Evolutionary conservation across 1,284 basidiomycete species (phyloP), one percentile per base, ranked within the genome.

Genomic region (Porodaedalea pini): DNA sequence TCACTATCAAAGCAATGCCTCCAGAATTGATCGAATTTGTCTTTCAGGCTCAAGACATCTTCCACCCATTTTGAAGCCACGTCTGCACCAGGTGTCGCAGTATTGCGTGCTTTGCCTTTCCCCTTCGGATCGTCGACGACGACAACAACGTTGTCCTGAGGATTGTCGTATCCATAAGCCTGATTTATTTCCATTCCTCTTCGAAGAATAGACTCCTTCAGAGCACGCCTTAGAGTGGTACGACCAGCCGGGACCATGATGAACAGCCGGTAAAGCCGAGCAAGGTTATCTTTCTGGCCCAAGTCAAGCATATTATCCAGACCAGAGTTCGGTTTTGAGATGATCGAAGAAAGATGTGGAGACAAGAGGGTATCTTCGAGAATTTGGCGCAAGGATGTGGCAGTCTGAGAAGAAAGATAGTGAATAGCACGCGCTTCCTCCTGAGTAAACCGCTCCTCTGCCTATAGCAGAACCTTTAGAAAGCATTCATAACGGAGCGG

Each of bases 61-160:
- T 97, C 88, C 0, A 99, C 96, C 97, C 97, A 99, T 68, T 86
- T 88, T 55, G 98, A 75, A 0, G 96, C 97, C 17, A 78, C 2
- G 73, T 66, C 32, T 79, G 69, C 0, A 77, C 80, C 58, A 85
- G 81, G 29, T 6, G 71, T 69, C 36, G 69, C 70, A 15, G 70
- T 68, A 8, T 69, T 69, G 54, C 78, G 80, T 4, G 76, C 78
- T 64, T 84, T 90, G 1, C 75, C 81, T 66, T 85, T 90, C 5
- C 77, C 79, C 62, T 83, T 84, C 31, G 70, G 72, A 64, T 81
- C 80, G 4, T 68, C 66, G n/a, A 70, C 73, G 41, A 67, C 66
- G 15, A 66, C 63, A 8, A 72, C 75, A 4, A 70, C 70, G 1
- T 21, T 72, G 72, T 47, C 75, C 73, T 8, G 68, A 4, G 56